These are phyloP conservation scores for Delonix regia DNA, from an alignment of 306 rosid genomes.

Conservation along the genomic window DNA sequence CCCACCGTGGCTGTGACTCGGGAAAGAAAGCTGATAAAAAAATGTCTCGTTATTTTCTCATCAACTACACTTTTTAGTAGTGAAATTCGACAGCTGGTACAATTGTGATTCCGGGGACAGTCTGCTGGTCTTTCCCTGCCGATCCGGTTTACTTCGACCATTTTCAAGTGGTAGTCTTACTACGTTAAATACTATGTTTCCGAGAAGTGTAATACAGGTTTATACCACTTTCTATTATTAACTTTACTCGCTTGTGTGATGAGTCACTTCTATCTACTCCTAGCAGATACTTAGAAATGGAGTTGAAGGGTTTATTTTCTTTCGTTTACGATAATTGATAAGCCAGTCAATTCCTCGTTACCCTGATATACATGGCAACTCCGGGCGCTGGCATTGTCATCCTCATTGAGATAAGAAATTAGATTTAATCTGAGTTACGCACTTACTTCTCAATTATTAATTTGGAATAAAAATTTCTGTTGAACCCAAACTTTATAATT, in stretches of 20 bases:
- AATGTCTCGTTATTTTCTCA: not conserved
- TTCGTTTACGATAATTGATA: not conserved
- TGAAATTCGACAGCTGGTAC: not conserved
- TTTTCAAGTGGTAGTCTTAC: not conserved
- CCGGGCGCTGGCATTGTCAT: not conserved
- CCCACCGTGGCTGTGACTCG: not conserved
- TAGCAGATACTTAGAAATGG: not conserved
- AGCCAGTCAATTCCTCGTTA: too few relatives aligned
- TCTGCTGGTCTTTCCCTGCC: not conserved
- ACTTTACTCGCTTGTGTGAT: not conserved
- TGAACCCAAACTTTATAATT: conserved; percentile 37
- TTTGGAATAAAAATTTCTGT: conserved; percentile 15
- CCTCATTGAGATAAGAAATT: not conserved
- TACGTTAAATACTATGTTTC: not conserved
- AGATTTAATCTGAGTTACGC: not conserved
- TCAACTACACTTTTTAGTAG: not conserved
- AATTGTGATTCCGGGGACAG: not conserved
- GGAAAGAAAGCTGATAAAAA: not conserved
- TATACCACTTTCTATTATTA: not conserved
- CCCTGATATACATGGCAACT: not conserved
- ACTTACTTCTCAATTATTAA: not conserved
- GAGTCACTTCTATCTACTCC: not conserved
- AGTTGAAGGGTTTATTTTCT: not conserved
- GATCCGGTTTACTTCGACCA: not conserved
- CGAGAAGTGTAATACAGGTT: not conserved